Percentiles rank a stretch among this genome's conserved stretches.
phyloP scores from a whole-genome alignment of 352 stramenopile species.

The Pythium vanterpoolii region DNA sequence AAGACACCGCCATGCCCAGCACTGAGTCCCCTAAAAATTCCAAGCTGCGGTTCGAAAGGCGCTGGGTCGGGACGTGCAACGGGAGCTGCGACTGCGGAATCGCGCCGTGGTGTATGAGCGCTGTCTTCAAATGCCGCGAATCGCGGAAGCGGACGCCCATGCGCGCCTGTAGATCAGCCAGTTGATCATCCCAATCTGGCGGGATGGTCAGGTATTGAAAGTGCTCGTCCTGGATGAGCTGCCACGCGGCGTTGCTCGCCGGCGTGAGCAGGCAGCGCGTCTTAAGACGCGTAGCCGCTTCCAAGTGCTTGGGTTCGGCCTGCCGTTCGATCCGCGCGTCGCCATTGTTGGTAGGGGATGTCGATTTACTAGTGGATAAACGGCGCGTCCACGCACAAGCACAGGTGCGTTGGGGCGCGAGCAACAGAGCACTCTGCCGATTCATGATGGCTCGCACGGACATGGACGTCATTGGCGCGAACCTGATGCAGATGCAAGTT shows the following conservation, averaged over 20 bases:
- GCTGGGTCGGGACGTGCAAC: constrained; percentile 39
- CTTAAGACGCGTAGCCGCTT: constrained; percentile 6
- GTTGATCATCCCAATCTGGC: constrained; percentile 39
- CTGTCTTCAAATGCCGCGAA: constrained; percentile 53
- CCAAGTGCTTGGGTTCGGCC: constrained; percentile 9
- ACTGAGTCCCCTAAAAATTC: constrained; percentile 83
- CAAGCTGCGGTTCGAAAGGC: constrained; percentile 76
- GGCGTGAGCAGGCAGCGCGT: constrained; percentile 23
- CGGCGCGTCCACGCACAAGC: not conserved
- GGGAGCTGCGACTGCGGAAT: constrained; percentile 43
- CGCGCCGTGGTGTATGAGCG: constrained; percentile 72
- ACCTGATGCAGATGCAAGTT: not conserved
- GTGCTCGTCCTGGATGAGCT: constrained; percentile 23
- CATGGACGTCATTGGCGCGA: not conserved
- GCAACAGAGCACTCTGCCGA: not conserved
- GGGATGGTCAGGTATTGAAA: constrained; percentile 41
- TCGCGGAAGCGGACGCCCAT: constrained; percentile 67
- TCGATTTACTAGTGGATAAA: not conserved
- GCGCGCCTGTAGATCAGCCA: constrained; percentile 49
- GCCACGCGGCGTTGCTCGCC: constrained; percentile 24
- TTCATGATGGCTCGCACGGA: not conserved
- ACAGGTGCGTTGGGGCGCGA: not conserved
- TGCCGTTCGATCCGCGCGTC: constrained; percentile 14
- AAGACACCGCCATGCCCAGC: constrained; percentile 54
- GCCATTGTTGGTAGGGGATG: not conserved